A percentile compares a stretch with the other conserved stretches of the same genome.
Evolutionary conservation across 2,329 filamentous ascomycete genomes (phyloP).

Genomic region (Hirsutella rhossiliensis): DNA sequence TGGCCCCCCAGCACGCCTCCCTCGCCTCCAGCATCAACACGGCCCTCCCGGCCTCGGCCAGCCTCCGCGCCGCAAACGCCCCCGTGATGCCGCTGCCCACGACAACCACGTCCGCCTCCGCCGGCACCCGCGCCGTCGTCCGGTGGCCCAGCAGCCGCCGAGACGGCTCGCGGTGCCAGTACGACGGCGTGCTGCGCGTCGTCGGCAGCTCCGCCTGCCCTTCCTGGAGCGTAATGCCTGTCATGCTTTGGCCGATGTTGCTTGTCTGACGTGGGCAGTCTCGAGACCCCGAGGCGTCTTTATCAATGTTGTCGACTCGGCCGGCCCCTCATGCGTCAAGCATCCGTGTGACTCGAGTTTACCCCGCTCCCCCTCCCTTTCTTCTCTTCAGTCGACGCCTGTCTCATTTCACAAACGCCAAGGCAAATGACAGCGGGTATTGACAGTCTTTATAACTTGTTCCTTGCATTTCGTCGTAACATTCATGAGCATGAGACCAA

Average conservation of each 20-base stretch:
- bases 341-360: too few relatives aligned
- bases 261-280: background rate
- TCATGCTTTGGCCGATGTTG: slow-evolving; percentile 15
- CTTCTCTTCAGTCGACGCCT: too few relatives aligned
- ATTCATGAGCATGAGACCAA: slow-evolving; percentile 15
- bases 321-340: too few relatives aligned
- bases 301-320: too few relatives aligned
- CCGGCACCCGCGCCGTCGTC: slow-evolving; percentile 51
- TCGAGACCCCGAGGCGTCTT: background rate
- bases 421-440: too few relatives aligned
- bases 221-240: slow-evolving; percentile 14
- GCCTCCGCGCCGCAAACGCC: slow-evolving; percentile 54
- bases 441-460: slow-evolving; percentile 10
- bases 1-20: slow-evolving; percentile 75
- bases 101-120: slow-evolving; percentile 54
- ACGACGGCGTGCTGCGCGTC: slow-evolving; percentile 48
- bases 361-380: too few relatives aligned
- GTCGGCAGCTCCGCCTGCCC: slow-evolving; percentile 46
- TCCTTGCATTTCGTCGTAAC: slow-evolving; percentile 18
- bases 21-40: slow-evolving; percentile 66
- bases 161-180: slow-evolving; percentile 63
- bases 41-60: slow-evolving; percentile 38
- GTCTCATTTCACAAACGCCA: too few relatives aligned
- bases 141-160: slow-evolving; percentile 52
- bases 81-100: slow-evolving; percentile 69